These are phyloP conservation scores for Cardamine chenopodiifolia DNA, from an alignment of 345 rosid species.

Conservation along the genomic window DNA sequence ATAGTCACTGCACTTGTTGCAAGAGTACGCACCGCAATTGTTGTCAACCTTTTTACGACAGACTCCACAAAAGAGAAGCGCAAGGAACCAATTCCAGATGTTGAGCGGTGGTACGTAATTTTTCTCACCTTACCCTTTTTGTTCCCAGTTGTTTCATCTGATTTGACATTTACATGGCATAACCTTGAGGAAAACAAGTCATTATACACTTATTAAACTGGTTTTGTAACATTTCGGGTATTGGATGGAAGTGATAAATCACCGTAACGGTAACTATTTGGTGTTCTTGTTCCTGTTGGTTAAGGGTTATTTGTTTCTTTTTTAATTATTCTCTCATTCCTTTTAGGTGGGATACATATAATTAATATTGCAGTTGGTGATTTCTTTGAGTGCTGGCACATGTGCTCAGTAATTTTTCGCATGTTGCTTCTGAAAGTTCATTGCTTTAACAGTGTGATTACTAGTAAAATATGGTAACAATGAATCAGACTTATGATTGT, in stretches of 20 bases:
- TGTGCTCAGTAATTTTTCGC: slow-evolving; percentile 4
- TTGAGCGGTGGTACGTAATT: slow-evolving; percentile 92
- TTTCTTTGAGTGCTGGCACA: not conserved
- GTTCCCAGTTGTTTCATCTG: slow-evolving; percentile 11
- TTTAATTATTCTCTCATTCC: not conserved
- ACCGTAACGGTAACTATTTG: not conserved
- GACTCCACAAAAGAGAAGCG: no score
- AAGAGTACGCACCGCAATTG: no score
- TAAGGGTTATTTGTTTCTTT: not conserved
- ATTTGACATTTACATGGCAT: slow-evolving; percentile 3
- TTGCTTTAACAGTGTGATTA: slow-evolving; percentile 16
- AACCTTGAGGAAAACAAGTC: slow-evolving; percentile 18
- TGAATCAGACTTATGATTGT: slow-evolving; percentile 1
- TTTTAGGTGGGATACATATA: not conserved
- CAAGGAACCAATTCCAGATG: slow-evolving; percentile 78
- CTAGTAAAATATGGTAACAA: not conserved
- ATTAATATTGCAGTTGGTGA: not conserved
- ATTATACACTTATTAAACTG: slow-evolving; percentile 4
- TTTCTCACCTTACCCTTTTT: slow-evolving; percentile 13
- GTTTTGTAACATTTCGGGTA: not conserved
- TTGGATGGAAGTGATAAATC: not conserved
- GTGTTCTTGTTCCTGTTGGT: slow-evolving; percentile 1
- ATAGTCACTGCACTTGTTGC: not conserved
- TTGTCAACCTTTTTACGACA: no score
- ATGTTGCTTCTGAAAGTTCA: not conserved